Evolutionary conservation across 352 stramenopile species (phyloP).

Genomic region (Globisporangium splendens): DNA sequence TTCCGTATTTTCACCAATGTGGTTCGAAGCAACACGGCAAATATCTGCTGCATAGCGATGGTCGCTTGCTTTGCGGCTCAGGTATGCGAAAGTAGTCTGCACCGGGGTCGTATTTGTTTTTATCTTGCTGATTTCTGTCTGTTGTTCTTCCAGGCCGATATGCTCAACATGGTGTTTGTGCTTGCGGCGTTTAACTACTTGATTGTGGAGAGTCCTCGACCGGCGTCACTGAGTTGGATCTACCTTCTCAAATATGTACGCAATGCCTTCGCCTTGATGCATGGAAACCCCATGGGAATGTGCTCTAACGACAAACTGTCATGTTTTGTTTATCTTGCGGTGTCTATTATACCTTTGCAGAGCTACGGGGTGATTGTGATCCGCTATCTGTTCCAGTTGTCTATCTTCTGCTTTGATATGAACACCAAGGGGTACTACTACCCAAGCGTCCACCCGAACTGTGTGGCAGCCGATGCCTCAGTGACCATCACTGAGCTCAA

Average conservation of each 20-base stretch:
- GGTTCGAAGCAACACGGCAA: slow-evolving; percentile 61
- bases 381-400: slow-evolving; percentile 80
- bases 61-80: slow-evolving; percentile 72
- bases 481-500: slow-evolving; percentile 40
- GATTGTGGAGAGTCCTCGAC: slow-evolving; percentile 70
- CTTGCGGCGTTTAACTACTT: slow-evolving; percentile 66
- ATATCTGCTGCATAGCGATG: slow-evolving; percentile 59
- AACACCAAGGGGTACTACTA: slow-evolving; percentile 56
- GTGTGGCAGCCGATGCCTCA: slow-evolving; percentile 22
- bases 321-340: not conserved
- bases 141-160: slow-evolving; percentile 43
- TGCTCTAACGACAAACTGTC: slow-evolving; percentile 1
- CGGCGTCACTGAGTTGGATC: slow-evolving; percentile 56
- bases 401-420: slow-evolving; percentile 78
- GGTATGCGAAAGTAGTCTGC: slow-evolving; percentile 25
- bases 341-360: slow-evolving; percentile 14
- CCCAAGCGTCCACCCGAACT: slow-evolving; percentile 79
- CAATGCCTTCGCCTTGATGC: slow-evolving; percentile 1
- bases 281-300: too few species aligned
- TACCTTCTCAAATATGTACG: slow-evolving; percentile 81
- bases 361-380: slow-evolving; percentile 48
- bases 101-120: not conserved
- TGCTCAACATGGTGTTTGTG: slow-evolving; percentile 81
- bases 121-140: not conserved
- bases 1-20: slow-evolving; percentile 52